A percentile compares a stretch with the other conserved stretches of the same genome.
Evolutionary conservation across 139 green algal species (phyloP).

Genomic region (Chlamydomonas schloesseri): DNA sequence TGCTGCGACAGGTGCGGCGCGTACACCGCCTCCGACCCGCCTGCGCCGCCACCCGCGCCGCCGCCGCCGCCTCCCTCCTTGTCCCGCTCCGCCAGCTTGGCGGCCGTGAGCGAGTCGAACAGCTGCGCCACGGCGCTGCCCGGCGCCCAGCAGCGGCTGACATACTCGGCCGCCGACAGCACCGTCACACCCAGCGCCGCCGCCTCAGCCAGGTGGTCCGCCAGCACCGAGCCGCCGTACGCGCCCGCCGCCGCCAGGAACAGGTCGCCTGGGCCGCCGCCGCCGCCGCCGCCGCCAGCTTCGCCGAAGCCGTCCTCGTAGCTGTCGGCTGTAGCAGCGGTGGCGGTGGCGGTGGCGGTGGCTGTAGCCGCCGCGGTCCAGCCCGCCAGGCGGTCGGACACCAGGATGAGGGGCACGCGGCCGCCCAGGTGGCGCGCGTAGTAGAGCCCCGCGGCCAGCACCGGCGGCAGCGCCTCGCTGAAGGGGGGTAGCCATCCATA

Average conservation of each 20-base stretch:
- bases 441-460: slow-evolving; percentile 44
- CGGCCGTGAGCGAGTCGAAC: slow-evolving; percentile 40
- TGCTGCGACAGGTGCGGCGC: slow-evolving; percentile 39
- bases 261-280: background rate
- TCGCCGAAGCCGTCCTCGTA: too few relatives aligned
- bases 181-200: slow-evolving; percentile 28
- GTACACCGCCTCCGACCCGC: slow-evolving; percentile 27
- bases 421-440: slow-evolving; percentile 59
- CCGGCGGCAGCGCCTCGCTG: background rate
- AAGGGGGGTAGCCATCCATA: too few relatives aligned
- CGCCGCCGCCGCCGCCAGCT: background rate
- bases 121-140: slow-evolving; percentile 40
- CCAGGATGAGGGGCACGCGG: slow-evolving; percentile 54
- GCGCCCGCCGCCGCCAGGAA: too few relatives aligned
- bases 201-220: background rate
- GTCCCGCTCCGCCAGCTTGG: background rate
- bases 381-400: slow-evolving; percentile 47
- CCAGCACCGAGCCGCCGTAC: background rate
- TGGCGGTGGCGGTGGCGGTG: too few relatives aligned
- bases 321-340: too few relatives aligned
- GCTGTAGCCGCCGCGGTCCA: background rate
- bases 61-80: background rate
- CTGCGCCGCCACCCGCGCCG: slow-evolving; percentile 7
- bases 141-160: slow-evolving; percentile 8
- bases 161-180: slow-evolving; percentile 47